Evolutionary conservation across 2,329 filamentous ascomycete species (phyloP), one percentile per base, ranked within the genome.

Genomic region (Cercospora janseana): DNA sequence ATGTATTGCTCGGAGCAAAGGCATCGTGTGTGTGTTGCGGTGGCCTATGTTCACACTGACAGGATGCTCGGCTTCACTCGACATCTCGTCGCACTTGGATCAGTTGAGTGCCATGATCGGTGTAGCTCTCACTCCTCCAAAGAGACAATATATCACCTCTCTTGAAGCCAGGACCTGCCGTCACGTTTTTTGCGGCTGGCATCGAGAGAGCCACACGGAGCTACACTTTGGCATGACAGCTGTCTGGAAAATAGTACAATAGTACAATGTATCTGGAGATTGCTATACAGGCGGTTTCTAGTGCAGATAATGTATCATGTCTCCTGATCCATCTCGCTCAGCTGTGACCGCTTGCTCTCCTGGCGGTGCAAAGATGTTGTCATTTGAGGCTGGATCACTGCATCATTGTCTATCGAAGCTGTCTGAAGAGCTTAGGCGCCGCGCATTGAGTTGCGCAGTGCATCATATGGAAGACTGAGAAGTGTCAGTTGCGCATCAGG

Each of bases 361-460:
- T 16, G 32, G 44, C 44, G 29, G 28, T 15, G 24, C 20, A 6
- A 27, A 8, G n/a, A 4, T 20, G 23, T 47, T 37, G 24, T 40
- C 44, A 26, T 16, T 47, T 34, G 44, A 47, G 44, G 32, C 21
- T 28, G 26, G 13, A 16, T 21, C 27, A 32, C 21, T 28, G 45
- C 16, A 43, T 43, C 21, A 24, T 46, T 18, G 49, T 66, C 58
- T 95, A 97, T 82, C 92, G 94, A 72, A 97, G 87, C 74, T 84
- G 78, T 60, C 85, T 81, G 83, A 89, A 98, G 67, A 98, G 86
- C 85, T 95, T 96, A 67, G 92, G 91, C 48, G 93, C 93, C 58
- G 93, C 92, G 72, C 93, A 98, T 70, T 86, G 78, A 66, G 82
- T 88, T 59, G 92, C 89, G 79, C 93, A 98, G 81, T 97, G 93